A percentile compares a stretch with the other conserved stretches of the same genome.
Evolutionary conservation across 2,329 filamentous ascomycete species (phyloP).

Genomic region (Dendryphion nanum): DNA sequence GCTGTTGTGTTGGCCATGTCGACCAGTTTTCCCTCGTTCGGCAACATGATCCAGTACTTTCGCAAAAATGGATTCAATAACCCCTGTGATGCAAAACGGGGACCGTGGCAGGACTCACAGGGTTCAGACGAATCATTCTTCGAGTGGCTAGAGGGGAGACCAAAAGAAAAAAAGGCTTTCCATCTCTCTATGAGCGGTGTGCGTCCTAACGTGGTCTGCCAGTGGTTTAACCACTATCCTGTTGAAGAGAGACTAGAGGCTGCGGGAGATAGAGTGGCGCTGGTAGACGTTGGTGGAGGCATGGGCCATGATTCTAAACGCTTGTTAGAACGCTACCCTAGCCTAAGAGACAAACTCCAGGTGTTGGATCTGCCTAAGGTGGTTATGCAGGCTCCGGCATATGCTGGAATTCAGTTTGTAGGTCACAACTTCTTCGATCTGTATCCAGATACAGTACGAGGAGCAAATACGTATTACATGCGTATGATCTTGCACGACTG

Average conservation of each 20-base stretch:
- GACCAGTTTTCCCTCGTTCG: background rate
- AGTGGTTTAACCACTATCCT: background rate
- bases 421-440: background rate
- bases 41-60: background rate
- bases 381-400: background rate
- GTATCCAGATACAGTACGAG: background rate
- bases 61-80: background rate
- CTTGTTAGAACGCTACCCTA: background rate
- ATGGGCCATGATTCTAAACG: background rate
- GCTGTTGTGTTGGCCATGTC: no score
- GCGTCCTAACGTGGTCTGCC: background rate
- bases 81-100: background rate
- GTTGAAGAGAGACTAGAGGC: background rate
- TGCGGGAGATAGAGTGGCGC: background rate
- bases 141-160: background rate
- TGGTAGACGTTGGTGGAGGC: background rate
- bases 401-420: background rate
- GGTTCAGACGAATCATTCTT: background rate
- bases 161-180: background rate
- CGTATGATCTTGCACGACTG: background rate
- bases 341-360: background rate
- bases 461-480: background rate
- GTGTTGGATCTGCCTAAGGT: background rate
- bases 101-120: background rate
- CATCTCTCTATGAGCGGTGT: background rate